These are phyloP conservation scores for Fusarium hostae DNA, from an alignment of 2,329 filamentous ascomycete genomes.

Conservation along the genomic window DNA sequence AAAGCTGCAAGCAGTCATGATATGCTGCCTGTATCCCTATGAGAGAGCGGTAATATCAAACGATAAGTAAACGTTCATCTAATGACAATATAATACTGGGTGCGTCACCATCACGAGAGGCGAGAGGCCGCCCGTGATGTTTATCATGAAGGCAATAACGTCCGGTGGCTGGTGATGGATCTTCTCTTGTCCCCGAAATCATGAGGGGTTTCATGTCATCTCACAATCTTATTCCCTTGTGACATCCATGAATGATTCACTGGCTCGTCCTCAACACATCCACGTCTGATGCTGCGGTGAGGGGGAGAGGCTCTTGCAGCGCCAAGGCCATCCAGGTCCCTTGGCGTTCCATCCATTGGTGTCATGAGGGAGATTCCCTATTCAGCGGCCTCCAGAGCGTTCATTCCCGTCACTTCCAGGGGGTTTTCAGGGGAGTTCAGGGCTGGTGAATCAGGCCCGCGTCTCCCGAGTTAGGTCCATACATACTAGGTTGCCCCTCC, in stretches of 20 bases:
- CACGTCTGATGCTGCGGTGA: constrained; percentile 32
- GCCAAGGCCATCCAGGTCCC: constrained; percentile 35
- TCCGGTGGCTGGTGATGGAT: constrained; percentile 12
- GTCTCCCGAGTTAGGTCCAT: background rate
- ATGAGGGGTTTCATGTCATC: constrained; percentile 26
- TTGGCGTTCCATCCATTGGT: constrained; percentile 19
- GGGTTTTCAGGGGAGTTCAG: constrained; percentile 14
- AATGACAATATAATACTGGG: background rate
- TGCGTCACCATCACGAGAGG: constrained; percentile 11
- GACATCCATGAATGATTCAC: constrained; percentile 24
- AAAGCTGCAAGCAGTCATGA: constrained; percentile 20
- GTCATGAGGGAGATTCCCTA: background rate
- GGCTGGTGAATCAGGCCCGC: constrained; percentile 23
- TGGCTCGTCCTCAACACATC: constrained; percentile 18
- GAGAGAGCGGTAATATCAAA: background rate
- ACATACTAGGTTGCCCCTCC: constrained; percentile 11
- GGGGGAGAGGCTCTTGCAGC: constrained; percentile 36
- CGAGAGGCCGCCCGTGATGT: constrained; percentile 31
- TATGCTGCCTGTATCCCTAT: constrained; percentile 1
- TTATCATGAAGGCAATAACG: background rate
- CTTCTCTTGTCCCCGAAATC: background rate
- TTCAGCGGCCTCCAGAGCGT: constrained; percentile 31
- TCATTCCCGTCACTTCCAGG: constrained; percentile 11
- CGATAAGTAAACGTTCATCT: background rate
- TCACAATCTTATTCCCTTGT: constrained; percentile 23